Evolutionary conservation across 257 asterid genomes (phyloP), one percentile per base, ranked within the genome.

Genomic region (Nicotiana paniculata): DNA sequence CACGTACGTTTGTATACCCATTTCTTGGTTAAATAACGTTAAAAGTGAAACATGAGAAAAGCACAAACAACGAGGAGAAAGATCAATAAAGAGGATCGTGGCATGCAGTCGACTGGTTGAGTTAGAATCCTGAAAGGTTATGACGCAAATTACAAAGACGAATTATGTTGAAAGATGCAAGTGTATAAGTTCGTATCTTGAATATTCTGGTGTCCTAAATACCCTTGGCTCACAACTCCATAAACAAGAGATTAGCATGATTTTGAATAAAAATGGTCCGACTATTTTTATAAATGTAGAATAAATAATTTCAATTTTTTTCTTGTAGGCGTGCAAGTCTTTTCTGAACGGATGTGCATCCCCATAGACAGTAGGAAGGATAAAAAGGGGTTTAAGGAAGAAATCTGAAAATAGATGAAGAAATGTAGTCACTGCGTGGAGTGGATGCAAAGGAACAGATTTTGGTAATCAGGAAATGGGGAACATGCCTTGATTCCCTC

Each of bases 111-210:
- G 63, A 57, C 64, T 58, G 2, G n/a, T 18, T 6, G 77, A 54
- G 57, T 9, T 63, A 58, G 80, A 84, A 88, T 88, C 82, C 79
- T 81, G 21, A 28, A 54, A 67, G 89, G 84, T 82, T 85, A 77
- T 66, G 81, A 83, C 81, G 3, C 84, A 81, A 82, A 82, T 81
- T 83, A 64, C 80, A 83, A 64, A 66, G 54, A 74, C 48, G 62
- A 57, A 43, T 39, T 39, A 33, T 3, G 3, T 54, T 11, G 59
- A 54, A 54, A 54, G 59, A 1, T 54, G 21, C 62, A 57, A 57
- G 62, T 5, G 24, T 5, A 57, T 17, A 17, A 1, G 21, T 5
- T 17, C 3, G 58, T 13, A 57, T 4, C 62, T 57, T 57, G 62
- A 57, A 15, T 55, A 4, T 53, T 53, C 58, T 57, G 21, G 21